Evolutionary conservation across 495 filamentous ascomycete species (phyloP).

Genomic region (Xylaria flabelliformis): DNA sequence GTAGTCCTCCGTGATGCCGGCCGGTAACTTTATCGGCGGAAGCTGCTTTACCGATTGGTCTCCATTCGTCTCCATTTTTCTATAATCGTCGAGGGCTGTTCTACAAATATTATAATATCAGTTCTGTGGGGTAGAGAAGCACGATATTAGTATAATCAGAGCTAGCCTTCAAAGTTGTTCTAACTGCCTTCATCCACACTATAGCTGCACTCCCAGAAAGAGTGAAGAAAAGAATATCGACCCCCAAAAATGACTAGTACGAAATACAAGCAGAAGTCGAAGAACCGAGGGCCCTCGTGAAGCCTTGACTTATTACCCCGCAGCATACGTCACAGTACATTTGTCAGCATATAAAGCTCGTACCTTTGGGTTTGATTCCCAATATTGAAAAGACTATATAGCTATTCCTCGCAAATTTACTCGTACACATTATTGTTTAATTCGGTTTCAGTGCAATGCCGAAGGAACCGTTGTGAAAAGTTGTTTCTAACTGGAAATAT

Average conservation of each 20-base stretch:
- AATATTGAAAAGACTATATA: neutral
- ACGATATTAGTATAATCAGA: neutral
- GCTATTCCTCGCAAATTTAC: neutral
- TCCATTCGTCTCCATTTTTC: conserved; percentile 1
- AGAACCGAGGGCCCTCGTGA: neutral
- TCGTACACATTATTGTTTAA: neutral
- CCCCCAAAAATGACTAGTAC: neutral
- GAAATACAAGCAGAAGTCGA: neutral
- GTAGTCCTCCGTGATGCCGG: conserved; percentile 57
- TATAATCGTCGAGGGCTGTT: neutral
- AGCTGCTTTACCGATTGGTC: conserved; percentile 21
- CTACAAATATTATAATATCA: neutral
- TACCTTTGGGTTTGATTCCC: neutral
- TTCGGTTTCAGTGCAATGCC: neutral
- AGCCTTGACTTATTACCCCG: neutral
- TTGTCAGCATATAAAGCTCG: neutral
- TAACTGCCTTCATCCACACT: neutral
- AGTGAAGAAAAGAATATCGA: neutral
- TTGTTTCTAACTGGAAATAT: neutral
- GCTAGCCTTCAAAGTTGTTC: neutral
- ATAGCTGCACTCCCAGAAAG: neutral
- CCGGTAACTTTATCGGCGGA: conserved; percentile 60
- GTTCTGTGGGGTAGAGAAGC: neutral
- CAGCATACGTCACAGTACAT: neutral
- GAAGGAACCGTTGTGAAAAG: neutral